Percentiles rank a stretch among this genome's conserved stretches.
phyloP scores from a whole-genome alignment of 2,329 filamentous ascomycete genomes.

The Aureobasidium pullulans region DNA sequence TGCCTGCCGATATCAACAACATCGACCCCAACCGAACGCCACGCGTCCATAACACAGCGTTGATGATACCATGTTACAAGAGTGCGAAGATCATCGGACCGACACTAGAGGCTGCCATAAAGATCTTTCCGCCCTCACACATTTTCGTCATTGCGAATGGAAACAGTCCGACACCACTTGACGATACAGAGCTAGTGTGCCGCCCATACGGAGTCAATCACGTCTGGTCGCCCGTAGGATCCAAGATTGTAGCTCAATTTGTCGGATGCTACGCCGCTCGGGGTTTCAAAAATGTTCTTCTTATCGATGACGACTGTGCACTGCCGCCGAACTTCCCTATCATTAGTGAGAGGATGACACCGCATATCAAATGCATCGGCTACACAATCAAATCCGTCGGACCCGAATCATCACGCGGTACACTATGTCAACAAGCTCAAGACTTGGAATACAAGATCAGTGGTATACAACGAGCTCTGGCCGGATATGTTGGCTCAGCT shows the following conservation, averaged over 20 bases:
- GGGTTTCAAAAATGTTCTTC: conserved; percentile 38
- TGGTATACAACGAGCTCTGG: conserved; percentile 39
- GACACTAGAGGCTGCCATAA: conserved; percentile 38
- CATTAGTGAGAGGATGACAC: conserved; percentile 37
- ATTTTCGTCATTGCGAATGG: conserved; percentile 46
- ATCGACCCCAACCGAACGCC: conserved; percentile 17
- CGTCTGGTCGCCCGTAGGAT: conserved; percentile 42
- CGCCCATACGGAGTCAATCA: conserved; percentile 39
- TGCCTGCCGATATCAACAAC: conserved; percentile 19
- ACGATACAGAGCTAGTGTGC: conserved; percentile 42
- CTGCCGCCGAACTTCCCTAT: conserved; percentile 43
- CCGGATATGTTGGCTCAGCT: conserved; percentile 39
- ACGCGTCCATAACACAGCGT: conserved; percentile 31
- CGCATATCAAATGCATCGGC: conserved; percentile 38
- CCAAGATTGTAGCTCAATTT: conserved; percentile 44
- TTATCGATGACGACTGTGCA: conserved; percentile 45
- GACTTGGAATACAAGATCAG: conserved; percentile 48
- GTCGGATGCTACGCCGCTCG: conserved; percentile 41
- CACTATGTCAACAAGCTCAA: conserved; percentile 31
- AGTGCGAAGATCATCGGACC: conserved; percentile 35
- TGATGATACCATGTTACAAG: conserved; percentile 45
- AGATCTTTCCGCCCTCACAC: conserved; percentile 39
- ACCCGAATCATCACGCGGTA: conserved; percentile 17
- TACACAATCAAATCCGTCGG: conserved; percentile 40
- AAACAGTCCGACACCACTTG: conserved; percentile 39